Evolutionary conservation across 73 alveolate genomes (phyloP), one percentile per base, ranked within the genome.

Genomic region (Paramecium sexaurelia): DNA sequence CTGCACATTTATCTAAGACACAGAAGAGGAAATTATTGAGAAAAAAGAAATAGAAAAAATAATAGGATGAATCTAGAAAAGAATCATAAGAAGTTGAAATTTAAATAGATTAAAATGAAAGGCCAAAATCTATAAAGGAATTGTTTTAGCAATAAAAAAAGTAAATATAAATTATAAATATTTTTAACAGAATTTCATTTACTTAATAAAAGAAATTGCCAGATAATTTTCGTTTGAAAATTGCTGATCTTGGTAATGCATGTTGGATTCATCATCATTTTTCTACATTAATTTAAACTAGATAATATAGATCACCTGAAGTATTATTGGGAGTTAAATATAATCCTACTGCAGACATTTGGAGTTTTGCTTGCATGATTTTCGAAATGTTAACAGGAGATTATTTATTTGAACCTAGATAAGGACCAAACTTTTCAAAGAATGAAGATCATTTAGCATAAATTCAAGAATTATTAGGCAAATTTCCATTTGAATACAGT

Each of bases 371-470:
- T 7, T 98, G 99, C 93, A 96, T 98, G 93, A 93, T 97, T 10
- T 96, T 98, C 83, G 99, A 98, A 92, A 85, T 98, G 97, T 84
- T 97, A 7, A 98, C 99, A 17, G 99, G 99, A 37, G 99, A 97
- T 91, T 98, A 94, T 92, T 93, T 98, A 51, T 98, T 98, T 84
- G 99, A 97, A 56, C 99, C 99, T 24, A 92, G 95, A 91, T 87
- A 94, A 55, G 92, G 98, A 27, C 94, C 95, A n/a, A 39, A 68
- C 7, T 93, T 93, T 67, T 66, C 92, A 1, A 92, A 93, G 55
- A 93, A 93, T 85, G 97, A 95, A 71, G 98, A 96, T 90, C 98
- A 96, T 87, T 86, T 96, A 41, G 98, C 98, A 1, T 97, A 95
- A 56, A 95, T 96, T 56, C 85, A 95, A 26, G 98, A 96, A 88